These are phyloP conservation scores for Podosphaera leucotricha DNA, from an alignment of 2,329 filamentous ascomycete species.

Conservation along the genomic window DNA sequence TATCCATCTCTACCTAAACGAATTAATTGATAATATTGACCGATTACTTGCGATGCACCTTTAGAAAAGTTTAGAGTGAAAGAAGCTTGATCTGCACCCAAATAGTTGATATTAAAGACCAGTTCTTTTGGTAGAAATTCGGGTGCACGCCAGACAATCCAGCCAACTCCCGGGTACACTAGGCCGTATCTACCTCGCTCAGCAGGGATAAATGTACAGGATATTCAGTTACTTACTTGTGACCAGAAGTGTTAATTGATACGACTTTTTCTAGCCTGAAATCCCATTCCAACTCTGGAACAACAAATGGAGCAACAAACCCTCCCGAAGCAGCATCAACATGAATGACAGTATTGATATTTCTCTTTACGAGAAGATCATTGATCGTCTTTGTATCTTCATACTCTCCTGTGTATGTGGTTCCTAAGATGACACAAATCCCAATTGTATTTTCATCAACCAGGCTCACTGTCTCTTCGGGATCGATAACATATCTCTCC, in stretches of 20 bases:
- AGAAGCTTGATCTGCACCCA: constrained; percentile 81
- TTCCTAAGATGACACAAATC: constrained; percentile 76
- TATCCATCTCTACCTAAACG: constrained; percentile 84
- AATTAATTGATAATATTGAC: constrained; percentile 94
- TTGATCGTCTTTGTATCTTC: constrained; percentile 87
- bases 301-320: constrained; percentile 80
- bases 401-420: constrained; percentile 89
- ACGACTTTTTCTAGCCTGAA: constrained; percentile 75
- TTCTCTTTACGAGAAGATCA: constrained; percentile 52
- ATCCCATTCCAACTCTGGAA: constrained; percentile 70
- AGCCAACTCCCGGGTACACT: constrained; percentile 80
- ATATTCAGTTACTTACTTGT: constrained; percentile 38
- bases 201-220: not conserved
- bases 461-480: constrained; percentile 32
- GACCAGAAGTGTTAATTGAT: constrained; percentile 83
- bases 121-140: constrained; percentile 68
- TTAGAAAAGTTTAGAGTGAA: constrained; percentile 98
- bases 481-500: constrained; percentile 39
- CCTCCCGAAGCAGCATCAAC: constrained; percentile 83
- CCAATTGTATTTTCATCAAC: constrained; percentile 59
- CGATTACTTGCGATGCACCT: constrained; percentile 81
- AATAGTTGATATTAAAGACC: constrained; percentile 98
- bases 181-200: constrained; percentile 27
- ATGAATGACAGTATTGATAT: constrained; percentile 68
- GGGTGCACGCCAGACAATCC: constrained; percentile 70